Evolutionary conservation across 306 rosid genomes (phyloP).

Genomic region (Echinosophora koreensis): DNA sequence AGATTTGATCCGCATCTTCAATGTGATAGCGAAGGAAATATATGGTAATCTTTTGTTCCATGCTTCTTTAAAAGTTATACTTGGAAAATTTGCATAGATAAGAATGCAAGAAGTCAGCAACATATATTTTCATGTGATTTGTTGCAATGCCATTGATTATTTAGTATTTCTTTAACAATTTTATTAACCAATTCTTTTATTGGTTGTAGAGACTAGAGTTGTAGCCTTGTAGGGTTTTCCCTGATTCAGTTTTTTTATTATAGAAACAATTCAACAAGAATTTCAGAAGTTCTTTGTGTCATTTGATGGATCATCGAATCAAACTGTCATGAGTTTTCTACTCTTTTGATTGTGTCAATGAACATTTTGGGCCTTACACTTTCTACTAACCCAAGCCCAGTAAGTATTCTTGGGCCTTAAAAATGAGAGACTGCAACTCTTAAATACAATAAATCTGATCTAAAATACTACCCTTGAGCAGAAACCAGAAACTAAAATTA

Average conservation of each 20-base stretch:
- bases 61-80: constrained; percentile 1
- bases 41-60: constrained; percentile 51
- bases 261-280: constrained; percentile 2
- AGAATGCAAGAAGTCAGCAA: constrained; percentile 24
- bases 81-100: constrained; percentile 15
- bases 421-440: background rate
- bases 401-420: background rate
- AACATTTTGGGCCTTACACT: background rate
- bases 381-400: background rate
- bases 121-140: constrained; percentile 31
- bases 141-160: constrained; percentile 21
- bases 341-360: constrained; percentile 27
- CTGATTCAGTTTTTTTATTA: constrained; percentile 2
- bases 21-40: constrained; percentile 51
- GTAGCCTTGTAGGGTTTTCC: background rate
- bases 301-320: constrained; percentile 18
- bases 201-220: background rate
- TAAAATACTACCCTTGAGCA: background rate
- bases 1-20: constrained; percentile 59
- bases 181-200: constrained; percentile 10
- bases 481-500: background rate
- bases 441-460: background rate
- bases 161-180: background rate
- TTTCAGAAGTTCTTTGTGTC: constrained; percentile 18
- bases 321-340: constrained; percentile 9